Percentiles rank a stretch among this genome's conserved stretches.
phyloP scores from a whole-genome alignment of 140 eudicot species.

The Oenanthe javanica region DNA sequence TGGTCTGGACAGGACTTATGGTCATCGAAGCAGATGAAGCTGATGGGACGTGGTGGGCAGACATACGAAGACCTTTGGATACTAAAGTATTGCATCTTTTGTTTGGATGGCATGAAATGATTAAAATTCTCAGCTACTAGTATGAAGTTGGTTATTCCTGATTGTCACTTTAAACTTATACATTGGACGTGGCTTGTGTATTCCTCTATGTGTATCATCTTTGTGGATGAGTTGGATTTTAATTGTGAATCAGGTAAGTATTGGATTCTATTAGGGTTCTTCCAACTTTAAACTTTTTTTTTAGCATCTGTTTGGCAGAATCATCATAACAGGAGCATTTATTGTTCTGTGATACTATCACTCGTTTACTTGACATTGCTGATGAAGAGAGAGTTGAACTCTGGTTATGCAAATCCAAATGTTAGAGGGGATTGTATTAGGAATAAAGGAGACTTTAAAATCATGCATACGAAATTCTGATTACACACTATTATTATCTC shows the following conservation, averaged over 20 bases:
- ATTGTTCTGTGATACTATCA: background rate
- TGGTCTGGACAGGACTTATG: conserved; percentile 5
- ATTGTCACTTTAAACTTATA: background rate
- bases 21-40: conserved; percentile 4
- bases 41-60: background rate
- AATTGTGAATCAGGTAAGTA: background rate
- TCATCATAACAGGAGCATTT: background rate
- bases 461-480: no score
- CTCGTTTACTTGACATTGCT: background rate
- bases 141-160: background rate
- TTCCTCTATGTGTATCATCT: background rate
- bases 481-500: no score
- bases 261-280: background rate
- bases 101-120: background rate
- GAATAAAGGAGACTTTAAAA: no score
- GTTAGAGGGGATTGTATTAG: no score
- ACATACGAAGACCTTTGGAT: background rate
- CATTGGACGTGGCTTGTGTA: background rate
- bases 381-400: background rate
- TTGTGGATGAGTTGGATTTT: background rate
- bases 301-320: background rate
- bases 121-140: background rate
- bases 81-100: background rate
- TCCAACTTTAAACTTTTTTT: background rate
- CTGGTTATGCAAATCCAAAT: no score